A percentile compares a stretch with the other conserved stretches of the same genome.
Evolutionary conservation across 1,139 yeast genomes (phyloP).

Genomic region (Taphrina populina): DNA sequence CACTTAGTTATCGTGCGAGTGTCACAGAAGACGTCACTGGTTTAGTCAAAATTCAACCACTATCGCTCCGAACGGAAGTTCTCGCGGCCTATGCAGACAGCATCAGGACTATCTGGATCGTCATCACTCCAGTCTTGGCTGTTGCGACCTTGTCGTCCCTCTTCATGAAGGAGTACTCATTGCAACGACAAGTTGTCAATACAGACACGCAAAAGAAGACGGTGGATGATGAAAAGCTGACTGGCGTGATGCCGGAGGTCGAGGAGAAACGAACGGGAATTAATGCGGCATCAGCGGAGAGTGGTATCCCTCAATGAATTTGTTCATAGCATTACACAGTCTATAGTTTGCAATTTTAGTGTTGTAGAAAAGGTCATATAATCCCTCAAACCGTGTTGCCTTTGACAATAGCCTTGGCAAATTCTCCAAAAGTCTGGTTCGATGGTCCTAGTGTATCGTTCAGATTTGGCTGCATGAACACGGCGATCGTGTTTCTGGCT

Average conservation of each 20-base stretch:
- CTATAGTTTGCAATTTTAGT: too few relatives aligned
- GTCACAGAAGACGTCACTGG: constrained; percentile 16
- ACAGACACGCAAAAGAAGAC: constrained; percentile 5
- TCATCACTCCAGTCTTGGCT: constrained; percentile 18
- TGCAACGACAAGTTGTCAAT: constrained; percentile 12
- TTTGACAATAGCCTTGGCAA: constrained; percentile 44
- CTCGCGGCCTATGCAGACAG: constrained; percentile 16
- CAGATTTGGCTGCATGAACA: constrained; percentile 63
- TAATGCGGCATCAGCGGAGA: too few relatives aligned
- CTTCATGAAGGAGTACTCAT: constrained; percentile 16
- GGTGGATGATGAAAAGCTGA: constrained; percentile 6
- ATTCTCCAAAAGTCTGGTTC: constrained; percentile 52
- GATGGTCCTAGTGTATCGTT: constrained; percentile 53
- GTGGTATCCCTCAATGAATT: too few relatives aligned
- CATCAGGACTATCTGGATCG: constrained; percentile 28
- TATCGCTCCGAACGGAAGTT: constrained; percentile 8
- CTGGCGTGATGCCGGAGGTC: background rate
- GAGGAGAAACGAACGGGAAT: too few relatives aligned
- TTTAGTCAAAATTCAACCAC: constrained; percentile 16
- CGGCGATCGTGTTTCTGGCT: constrained; percentile 61
- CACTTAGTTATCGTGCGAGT: background rate
- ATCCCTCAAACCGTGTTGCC: too few relatives aligned
- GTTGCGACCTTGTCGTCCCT: constrained; percentile 17
- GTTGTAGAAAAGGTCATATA: too few relatives aligned
- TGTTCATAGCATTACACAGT: too few relatives aligned